A percentile compares a stretch with the other conserved stretches of the same genome.
These are phyloP conservation scores for Carex sylvatica DNA, from an alignment of 202 grass and related monocot genomes.

Conservation along the genomic window DNA sequence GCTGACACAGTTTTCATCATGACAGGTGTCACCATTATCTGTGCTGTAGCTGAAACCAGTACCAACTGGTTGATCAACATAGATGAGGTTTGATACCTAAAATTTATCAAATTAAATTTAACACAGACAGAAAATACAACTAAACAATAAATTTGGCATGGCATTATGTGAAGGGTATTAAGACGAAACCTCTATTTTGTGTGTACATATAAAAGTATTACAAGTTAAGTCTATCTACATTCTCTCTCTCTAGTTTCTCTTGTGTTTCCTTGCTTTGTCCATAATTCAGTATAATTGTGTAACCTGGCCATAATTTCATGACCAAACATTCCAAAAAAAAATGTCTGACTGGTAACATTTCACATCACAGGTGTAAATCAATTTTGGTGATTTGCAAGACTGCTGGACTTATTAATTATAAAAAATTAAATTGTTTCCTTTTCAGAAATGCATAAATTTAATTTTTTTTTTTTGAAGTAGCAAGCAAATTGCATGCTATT, in stretches of 20 bases:
- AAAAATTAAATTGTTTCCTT: background rate
- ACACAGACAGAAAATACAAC: background rate
- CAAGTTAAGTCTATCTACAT: background rate
- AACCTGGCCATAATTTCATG: background rate
- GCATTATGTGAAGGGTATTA: background rate
- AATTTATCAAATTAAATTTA: background rate
- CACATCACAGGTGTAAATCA: background rate
- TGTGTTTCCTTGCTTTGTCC: background rate
- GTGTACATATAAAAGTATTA: background rate
- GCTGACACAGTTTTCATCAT: constrained; percentile 58
- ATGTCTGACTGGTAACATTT: background rate
- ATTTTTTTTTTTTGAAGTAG: background rate
- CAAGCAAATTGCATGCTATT: too few species aligned
- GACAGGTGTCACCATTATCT: constrained; percentile 49
- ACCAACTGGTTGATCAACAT: constrained; percentile 81
- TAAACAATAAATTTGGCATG: background rate
- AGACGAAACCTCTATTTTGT: background rate
- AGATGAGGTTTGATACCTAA: constrained; percentile 70
- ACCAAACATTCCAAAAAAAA: background rate
- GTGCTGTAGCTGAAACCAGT: constrained; percentile 86
- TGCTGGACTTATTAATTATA: background rate
- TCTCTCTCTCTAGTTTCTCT: background rate
- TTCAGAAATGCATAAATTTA: background rate
- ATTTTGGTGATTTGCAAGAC: background rate
- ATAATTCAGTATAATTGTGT: background rate